These are phyloP conservation scores for Lepidium africanum DNA, from an alignment of 345 rosid genomes.

Conservation along the genomic window DNA sequence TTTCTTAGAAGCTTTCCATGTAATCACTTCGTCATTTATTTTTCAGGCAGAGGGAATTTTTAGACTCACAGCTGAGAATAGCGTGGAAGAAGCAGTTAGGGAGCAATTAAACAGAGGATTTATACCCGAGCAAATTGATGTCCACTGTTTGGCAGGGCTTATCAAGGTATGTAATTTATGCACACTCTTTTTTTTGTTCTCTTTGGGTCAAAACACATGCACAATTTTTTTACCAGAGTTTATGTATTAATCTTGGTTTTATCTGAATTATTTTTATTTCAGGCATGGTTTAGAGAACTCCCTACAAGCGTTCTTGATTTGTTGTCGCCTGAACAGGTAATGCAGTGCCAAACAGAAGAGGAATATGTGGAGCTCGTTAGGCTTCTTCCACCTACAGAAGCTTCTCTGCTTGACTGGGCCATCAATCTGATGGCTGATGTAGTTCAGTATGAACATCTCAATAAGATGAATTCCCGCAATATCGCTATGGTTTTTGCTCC, in stretches of 20 bases:
- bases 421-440: constrained; percentile 94
- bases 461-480: constrained; percentile 92
- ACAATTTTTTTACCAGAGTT: not conserved
- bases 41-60: constrained; percentile 85
- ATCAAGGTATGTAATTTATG: constrained; percentile 20
- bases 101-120: constrained; percentile 77
- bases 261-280: not conserved
- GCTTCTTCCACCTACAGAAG: constrained; percentile 62
- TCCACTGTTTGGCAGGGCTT: constrained; percentile 91
- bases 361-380: constrained; percentile 68
- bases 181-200: no score
- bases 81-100: constrained; percentile 84
- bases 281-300: constrained; percentile 99
- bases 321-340: constrained; percentile 72
- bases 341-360: constrained; percentile 81
- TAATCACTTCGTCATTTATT: not conserved
- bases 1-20: not conserved
- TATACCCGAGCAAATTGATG: constrained; percentile 63
- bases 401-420: constrained; percentile 84
- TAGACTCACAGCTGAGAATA: constrained; percentile 74
- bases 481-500: constrained; percentile 99
- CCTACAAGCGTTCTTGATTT: constrained; percentile 82
- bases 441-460: constrained; percentile 60
- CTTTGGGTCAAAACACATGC: not conserved
- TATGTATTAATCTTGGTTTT: not conserved